Evolutionary conservation across 805 yeast species (phyloP), one percentile per base, ranked within the genome.

Genomic region (Candida corydali): DNA sequence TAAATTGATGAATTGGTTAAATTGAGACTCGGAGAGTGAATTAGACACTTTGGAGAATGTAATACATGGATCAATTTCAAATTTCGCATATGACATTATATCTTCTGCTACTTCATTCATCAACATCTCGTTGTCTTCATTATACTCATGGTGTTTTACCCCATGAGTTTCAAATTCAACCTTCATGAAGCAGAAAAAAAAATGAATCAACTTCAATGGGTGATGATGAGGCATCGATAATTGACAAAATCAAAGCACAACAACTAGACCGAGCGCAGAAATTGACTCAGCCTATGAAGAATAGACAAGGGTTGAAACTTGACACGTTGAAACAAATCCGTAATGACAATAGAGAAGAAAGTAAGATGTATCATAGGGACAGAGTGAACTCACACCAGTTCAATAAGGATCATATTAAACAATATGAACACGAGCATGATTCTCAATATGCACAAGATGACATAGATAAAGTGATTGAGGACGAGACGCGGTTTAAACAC

Each of bases 321-420:
- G 47, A 46, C 17, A 52, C 47, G 37, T 32, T 57, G 29, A 46
- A 42, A 24, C 50, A 53, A 22, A 51, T 47, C 3, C 45, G 68
- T 30, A 50, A 50, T 29, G 48, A 52, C n/a, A 47, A 51, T 30
- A 43, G 51, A n/a, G 41, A 48, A 14, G 57, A 56, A 17, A 43
- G 39, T 36, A 24, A 52, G 17, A 27, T 28, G 5, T 15, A 34
- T 12, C 47, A 43, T 15, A 39, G 64, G 27, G 53, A 49, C 20
- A 44, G 42, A 23, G 24, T 40, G 8, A 25, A 29, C 29, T 57
- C 51, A 8, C 11, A 34, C 12, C 62, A 57, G 39, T 38, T 35
- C 15, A 25, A 20, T 11, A 20, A 29, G 4, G 53, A 51, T 27
- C 29, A 25, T 14, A 32, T 40, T 9, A 19, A 32, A 20, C 22